phyloP scores from a whole-genome alignment of 306 rosid genomes.

The Trifolium dubium region DNA sequence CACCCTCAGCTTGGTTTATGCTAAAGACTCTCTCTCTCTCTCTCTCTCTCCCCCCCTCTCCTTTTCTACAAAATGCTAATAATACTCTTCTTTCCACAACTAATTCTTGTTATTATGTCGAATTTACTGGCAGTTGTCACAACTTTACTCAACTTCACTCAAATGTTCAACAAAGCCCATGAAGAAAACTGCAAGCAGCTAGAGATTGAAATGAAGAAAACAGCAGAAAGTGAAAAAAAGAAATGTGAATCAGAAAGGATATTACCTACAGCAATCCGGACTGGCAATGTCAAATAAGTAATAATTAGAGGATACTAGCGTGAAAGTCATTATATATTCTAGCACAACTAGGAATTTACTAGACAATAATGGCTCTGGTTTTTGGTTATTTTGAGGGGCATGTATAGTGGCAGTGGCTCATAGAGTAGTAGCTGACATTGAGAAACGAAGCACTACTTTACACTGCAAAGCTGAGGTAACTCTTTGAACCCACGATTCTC shows the following conservation, averaged over 20 bases:
- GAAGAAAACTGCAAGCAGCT: constrained; percentile 77
- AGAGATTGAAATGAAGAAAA: constrained; percentile 78
- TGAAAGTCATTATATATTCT: constrained; percentile 38
- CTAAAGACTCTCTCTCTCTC: neutral
- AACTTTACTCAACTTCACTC: constrained; percentile 76
- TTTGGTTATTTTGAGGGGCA: constrained; percentile 35
- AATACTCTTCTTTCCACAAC: constrained; percentile 13
- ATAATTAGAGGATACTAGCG: constrained; percentile 30
- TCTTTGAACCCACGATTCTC: constrained; percentile 15
- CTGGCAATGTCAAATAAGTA: constrained; percentile 56
- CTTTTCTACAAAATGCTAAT: neutral
- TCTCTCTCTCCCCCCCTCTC: neutral
- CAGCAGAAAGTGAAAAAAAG: constrained; percentile 65
- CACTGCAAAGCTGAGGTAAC: constrained; percentile 42
- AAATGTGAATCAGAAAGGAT: constrained; percentile 52
- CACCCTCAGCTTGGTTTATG: constrained; percentile 14
- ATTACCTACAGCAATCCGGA: constrained; percentile 51
- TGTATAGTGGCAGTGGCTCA: constrained; percentile 36
- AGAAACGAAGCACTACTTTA: constrained; percentile 26
- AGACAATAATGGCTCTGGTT: constrained; percentile 36
- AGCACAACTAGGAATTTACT: constrained; percentile 35
- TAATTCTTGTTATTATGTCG: constrained; percentile 34
- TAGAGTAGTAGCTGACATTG: constrained; percentile 34
- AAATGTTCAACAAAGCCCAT: constrained; percentile 77
- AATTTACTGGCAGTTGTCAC: constrained; percentile 64